Conservation (phyloP, 208 protist genomes). For the Acanthamoeba healyi region DNA sequence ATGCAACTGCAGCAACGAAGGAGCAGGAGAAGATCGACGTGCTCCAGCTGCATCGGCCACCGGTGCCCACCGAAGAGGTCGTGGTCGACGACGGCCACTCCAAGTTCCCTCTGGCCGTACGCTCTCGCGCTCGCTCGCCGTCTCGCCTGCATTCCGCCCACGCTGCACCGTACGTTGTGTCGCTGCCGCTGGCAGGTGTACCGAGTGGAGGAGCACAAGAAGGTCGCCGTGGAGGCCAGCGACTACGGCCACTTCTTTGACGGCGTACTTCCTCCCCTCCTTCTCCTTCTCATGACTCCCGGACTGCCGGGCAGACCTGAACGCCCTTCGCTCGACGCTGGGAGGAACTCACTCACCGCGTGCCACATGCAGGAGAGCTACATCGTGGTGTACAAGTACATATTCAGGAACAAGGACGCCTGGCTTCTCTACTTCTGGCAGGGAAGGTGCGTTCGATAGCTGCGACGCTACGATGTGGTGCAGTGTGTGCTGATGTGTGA, state of each 20-base stretch:
- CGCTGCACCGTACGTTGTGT: not conserved
- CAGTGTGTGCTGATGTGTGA: too few relatives aligned
- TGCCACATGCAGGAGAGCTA: constrained; percentile 56
- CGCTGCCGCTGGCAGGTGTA: not conserved
- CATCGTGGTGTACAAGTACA: constrained; percentile 73
- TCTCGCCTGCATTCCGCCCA: too few relatives aligned
- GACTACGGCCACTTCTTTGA: not conserved
- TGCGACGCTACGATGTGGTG: too few relatives aligned
- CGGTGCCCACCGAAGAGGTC: not conserved
- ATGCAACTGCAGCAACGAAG: not conserved
- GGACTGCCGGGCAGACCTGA: constrained; percentile 51
- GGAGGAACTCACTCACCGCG: too few relatives aligned
- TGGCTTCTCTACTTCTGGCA: constrained; percentile 77
- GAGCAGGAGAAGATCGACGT: not conserved
- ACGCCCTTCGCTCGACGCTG: not conserved
- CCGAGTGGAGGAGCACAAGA: not conserved
- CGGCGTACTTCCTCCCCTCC: not conserved
- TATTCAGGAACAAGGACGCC: not conserved
- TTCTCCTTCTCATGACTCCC: not conserved
- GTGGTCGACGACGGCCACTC: not conserved
- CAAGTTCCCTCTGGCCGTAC: not conserved
- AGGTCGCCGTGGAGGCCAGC: not conserved
- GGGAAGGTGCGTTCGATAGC: too few relatives aligned
- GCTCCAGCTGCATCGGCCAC: not conserved
- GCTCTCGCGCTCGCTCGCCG: not conserved